Percentiles rank a stretch among this genome's conserved stretches.
These are phyloP conservation scores for Aspergillus sp. DNA, from an alignment of 2,329 filamentous ascomycete species.

Conservation along the genomic window DNA sequence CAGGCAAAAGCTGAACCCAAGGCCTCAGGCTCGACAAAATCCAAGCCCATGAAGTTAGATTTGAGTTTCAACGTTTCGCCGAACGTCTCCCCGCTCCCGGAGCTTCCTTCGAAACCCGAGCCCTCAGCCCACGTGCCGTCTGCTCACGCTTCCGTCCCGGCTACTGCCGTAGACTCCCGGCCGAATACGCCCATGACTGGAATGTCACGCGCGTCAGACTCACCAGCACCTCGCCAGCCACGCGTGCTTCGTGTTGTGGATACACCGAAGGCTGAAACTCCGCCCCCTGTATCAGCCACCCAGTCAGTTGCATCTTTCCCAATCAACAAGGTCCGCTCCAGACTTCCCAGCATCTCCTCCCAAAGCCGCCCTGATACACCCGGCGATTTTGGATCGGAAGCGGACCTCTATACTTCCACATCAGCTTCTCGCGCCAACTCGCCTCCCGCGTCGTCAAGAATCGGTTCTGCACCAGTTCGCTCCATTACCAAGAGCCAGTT, in stretches of 20 bases:
- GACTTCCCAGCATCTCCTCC: slow-evolving; percentile 55
- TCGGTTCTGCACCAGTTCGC: slow-evolving; percentile 64
- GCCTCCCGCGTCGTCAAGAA: slow-evolving; percentile 55
- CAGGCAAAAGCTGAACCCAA: slow-evolving; percentile 20
- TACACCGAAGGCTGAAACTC: slow-evolving; percentile 58
- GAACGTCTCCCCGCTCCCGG: slow-evolving; percentile 22
- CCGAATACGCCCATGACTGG: slow-evolving; percentile 53
- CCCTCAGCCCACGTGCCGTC: slow-evolving; percentile 26
- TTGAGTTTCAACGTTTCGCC: slow-evolving; percentile 30
- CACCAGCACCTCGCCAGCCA: slow-evolving; percentile 46
- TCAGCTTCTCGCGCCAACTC: slow-evolving; percentile 65
- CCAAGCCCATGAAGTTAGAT: slow-evolving; percentile 41
- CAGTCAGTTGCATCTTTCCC: slow-evolving; percentile 39
- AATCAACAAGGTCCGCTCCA: slow-evolving; percentile 38
- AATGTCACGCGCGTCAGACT: slow-evolving; percentile 44
- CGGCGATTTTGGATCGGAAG: slow-evolving; percentile 63
- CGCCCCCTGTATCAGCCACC: slow-evolving; percentile 35
- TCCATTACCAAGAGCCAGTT: slow-evolving; percentile 65
- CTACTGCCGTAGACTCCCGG: slow-evolving; percentile 49
- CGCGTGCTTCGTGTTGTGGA: slow-evolving; percentile 62
- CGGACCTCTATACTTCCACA: slow-evolving; percentile 60
- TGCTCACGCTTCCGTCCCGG: slow-evolving; percentile 33
- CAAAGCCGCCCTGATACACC: slow-evolving; percentile 65
- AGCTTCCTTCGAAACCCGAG: slow-evolving; percentile 32
- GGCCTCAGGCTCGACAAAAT: slow-evolving; percentile 24